phyloP scores from a whole-genome alignment of 164 flowering plant species.

The Kalanchoe fedtschenkoi region DNA sequence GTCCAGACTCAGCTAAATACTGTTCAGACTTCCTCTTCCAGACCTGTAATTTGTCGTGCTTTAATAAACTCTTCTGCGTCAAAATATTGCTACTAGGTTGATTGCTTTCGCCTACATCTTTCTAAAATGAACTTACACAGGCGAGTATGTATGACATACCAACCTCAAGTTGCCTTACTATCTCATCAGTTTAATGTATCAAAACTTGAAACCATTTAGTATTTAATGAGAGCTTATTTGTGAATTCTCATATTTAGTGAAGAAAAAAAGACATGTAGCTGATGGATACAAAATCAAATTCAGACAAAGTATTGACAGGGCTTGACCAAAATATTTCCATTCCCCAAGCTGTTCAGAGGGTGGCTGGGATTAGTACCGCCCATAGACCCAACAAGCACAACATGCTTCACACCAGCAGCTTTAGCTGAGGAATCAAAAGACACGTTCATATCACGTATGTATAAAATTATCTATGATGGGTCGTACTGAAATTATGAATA shows the following conservation, averaged over 20 bases:
- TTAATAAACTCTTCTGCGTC: not conserved
- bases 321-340: slow-evolving; percentile 82
- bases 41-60: slow-evolving; percentile 28
- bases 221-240: not conserved
- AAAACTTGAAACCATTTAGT: not conserved
- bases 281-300: not conserved
- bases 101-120: not conserved
- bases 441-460: not conserved
- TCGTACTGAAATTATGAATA: not conserved
- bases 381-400: slow-evolving; percentile 97
- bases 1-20: slow-evolving; percentile 86
- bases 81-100: not conserved
- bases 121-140: too few relatives aligned
- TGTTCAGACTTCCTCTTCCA: slow-evolving; percentile 99
- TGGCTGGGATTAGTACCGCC: slow-evolving; percentile 74
- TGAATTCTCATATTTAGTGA: not conserved
- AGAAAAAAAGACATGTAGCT: not conserved
- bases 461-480: not conserved
- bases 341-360: slow-evolving; percentile 80
- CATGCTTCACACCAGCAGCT: slow-evolving; percentile 88
- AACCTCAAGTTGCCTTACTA: too few relatives aligned
- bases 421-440: slow-evolving; percentile 50
- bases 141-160: too few relatives aligned
- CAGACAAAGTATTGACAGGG: not conserved
- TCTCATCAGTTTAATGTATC: not conserved